Evolutionary conservation across 176 grass and related monocot genomes (phyloP), one percentile per base, ranked within the genome.

Genomic region (Paspalum vaginatum): DNA sequence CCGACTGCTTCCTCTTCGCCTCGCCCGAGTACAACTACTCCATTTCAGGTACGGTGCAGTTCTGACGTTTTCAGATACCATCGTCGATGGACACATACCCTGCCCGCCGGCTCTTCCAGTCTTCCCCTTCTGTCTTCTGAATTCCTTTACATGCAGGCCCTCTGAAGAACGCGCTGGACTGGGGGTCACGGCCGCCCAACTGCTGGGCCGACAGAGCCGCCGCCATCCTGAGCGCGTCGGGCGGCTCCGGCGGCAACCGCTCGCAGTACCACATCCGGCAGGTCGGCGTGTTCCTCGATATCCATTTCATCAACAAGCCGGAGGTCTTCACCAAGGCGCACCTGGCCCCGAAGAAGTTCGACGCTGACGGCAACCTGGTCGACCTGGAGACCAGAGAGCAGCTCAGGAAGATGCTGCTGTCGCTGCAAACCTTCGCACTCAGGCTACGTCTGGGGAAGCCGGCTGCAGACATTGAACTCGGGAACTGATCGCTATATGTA

Each of bases 11-110:
- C 84, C 70, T 94, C 40, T 93, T 98, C 66, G 92, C 95, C 62
- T 89, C 90, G n/a, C 92, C 95, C 0, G 92, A 98, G 78, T 98
- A 98, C 84, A 98, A 94, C 79, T 98, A 93, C 86, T 98, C 95
- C 47, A 69, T 98, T 13, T 80, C 92, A 44, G 91, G 94, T 93
- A 70, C 12, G 5, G 16, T 41, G 64, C 9, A n/a, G 65, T 20
- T 60, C 22, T 25, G n/a, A 63, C 4, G 18, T 77, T n/a, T n/a
- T n/a, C n/a, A n/a, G n/a, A n/a, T n/a, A n/a, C n/a, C n/a, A n/a
- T n/a, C n/a, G n/a, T n/a, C n/a, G n/a, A n/a, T n/a, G n/a, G n/a
- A n/a, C n/a, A n/a, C n/a, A n/a, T n/a, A n/a, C n/a, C n/a, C n/a
- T n/a, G n/a, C n/a, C n/a, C n/a, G n/a, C n/a, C n/a, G n/a, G n/a